These are phyloP conservation scores for Cladophialophora chaetospira DNA, from an alignment of 2,329 filamentous ascomycete genomes.

Conservation along the genomic window DNA sequence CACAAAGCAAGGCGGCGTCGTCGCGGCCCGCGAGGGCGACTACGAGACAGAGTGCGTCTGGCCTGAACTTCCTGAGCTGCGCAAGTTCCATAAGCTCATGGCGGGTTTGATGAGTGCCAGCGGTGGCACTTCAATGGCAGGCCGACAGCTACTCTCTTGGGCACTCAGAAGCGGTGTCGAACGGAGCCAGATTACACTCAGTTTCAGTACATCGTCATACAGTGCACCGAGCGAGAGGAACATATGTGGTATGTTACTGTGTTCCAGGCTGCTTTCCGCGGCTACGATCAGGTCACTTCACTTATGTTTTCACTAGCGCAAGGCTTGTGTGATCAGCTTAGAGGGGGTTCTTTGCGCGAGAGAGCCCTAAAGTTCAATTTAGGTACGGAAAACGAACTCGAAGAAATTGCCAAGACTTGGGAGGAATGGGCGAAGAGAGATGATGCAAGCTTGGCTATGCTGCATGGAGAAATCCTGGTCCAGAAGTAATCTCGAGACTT, in stretches of 20 bases:
- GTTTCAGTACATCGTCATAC: conserved; percentile 38
- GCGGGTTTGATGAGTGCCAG: conserved; percentile 30
- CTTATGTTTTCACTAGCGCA: conserved; percentile 15
- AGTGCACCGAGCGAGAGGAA: conserved; percentile 34
- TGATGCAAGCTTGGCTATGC: conserved; percentile 43
- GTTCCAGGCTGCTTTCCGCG: conserved; percentile 34
- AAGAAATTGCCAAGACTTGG: conserved; percentile 38
- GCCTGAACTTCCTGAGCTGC: conserved; percentile 35
- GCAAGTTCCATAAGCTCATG: conserved; percentile 36
- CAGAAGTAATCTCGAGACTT: conserved; percentile 41
- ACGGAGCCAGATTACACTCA: conserved; percentile 36
- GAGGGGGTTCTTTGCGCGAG: conserved; percentile 36
- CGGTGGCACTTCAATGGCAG: conserved; percentile 29
- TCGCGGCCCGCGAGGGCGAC: conserved; percentile 39
- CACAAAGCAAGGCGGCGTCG: conserved; percentile 46
- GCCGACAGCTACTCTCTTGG: conserved; percentile 37
- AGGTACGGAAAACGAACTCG: conserved; percentile 39
- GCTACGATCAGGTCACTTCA: neutral
- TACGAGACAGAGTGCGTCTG: conserved; percentile 40
- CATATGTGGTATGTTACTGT: conserved; percentile 36
- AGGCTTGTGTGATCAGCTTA: conserved; percentile 13
- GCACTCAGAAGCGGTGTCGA: conserved; percentile 39
- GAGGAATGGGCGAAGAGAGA: conserved; percentile 41
- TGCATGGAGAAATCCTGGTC: conserved; percentile 44
- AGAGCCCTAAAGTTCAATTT: conserved; percentile 14